A percentile compares a stretch with the other conserved stretches of the same genome.
These are phyloP conservation scores for Potentilla sterilis DNA, from an alignment of 306 rosid species.

Conservation along the genomic window DNA sequence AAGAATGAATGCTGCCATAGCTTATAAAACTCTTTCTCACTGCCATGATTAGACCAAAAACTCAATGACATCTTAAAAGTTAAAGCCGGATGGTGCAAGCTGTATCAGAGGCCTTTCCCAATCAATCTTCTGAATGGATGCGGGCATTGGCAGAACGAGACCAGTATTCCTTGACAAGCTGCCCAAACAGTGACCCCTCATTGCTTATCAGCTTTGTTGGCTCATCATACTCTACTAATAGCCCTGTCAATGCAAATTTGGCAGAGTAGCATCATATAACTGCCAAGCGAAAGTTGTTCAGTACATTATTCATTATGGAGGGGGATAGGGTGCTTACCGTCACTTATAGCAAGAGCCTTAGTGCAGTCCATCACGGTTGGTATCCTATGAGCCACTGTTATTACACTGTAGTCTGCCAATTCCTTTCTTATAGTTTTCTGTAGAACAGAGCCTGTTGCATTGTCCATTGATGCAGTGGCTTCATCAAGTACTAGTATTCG, in stretches of 20 bases:
- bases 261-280: not conserved
- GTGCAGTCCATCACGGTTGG: conserved; percentile 37
- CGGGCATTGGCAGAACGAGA: conserved; percentile 16
- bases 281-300: not conserved
- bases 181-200: conserved; percentile 25
- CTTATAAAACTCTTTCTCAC: not conserved
- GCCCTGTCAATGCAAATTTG: conserved; percentile 15
- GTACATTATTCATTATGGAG: not conserved
- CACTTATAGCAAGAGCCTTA: conserved; percentile 30
- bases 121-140: conserved; percentile 1
- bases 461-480: conserved; percentile 41
- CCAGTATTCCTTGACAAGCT: conserved; percentile 38
- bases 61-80: not conserved
- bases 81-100: not conserved
- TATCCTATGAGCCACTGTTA: conserved; percentile 38
- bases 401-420: conserved; percentile 32
- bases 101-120: not conserved
- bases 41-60: not conserved
- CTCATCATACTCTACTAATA: conserved; percentile 31
- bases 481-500: conserved; percentile 30
- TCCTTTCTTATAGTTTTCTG: conserved; percentile 30
- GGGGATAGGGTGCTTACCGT: conserved; percentile 19
- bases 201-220: conserved; percentile 30
- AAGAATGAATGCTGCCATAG: not conserved
- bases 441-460: conserved; percentile 27